These are phyloP conservation scores for Theobroma cacao DNA, from an alignment of 345 rosid genomes.

Conservation along the genomic window DNA sequence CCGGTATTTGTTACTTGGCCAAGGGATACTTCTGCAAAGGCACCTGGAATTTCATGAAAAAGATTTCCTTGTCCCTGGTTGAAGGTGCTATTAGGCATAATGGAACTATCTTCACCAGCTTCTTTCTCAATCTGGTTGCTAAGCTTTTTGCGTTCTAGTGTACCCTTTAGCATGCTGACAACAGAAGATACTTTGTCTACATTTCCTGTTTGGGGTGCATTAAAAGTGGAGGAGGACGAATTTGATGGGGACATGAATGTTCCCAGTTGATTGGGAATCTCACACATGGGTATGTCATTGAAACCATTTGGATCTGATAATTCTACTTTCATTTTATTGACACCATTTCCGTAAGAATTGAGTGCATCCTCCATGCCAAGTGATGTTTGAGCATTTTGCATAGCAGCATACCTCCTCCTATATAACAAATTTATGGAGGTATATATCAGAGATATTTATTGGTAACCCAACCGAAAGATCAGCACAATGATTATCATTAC, in stretches of 20 bases:
- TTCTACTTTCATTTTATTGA: constrained; percentile 38
- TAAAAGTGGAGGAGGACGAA: constrained; percentile 54
- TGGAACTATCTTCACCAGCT: constrained; percentile 33
- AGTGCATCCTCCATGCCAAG: constrained; percentile 37
- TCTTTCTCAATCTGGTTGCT: constrained; percentile 41
- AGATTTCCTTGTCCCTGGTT: constrained; percentile 28
- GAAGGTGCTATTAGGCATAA: constrained; percentile 22
- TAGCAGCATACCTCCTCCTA: constrained; percentile 72
- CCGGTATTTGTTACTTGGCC: constrained; percentile 26
- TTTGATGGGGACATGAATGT: constrained; percentile 50
- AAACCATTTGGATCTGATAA: constrained; percentile 34
- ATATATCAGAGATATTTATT: too few relatives aligned
- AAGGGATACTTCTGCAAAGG: constrained; percentile 28
- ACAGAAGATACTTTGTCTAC: constrained; percentile 57
- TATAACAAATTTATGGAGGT: constrained; percentile 7
- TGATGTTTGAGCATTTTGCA: constrained; percentile 47
- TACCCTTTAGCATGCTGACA: constrained; percentile 70
- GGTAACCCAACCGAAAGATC: not conserved
- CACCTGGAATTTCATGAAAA: constrained; percentile 27
- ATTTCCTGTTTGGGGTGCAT: constrained; percentile 32
- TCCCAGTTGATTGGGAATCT: constrained; percentile 38
- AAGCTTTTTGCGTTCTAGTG: constrained; percentile 55
- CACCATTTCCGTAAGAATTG: constrained; percentile 24
- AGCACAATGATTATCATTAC: not conserved
- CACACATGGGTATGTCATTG: constrained; percentile 26